Conservation (phyloP, 169 alveolate species). For the Toxoplasma gondii region DNA sequence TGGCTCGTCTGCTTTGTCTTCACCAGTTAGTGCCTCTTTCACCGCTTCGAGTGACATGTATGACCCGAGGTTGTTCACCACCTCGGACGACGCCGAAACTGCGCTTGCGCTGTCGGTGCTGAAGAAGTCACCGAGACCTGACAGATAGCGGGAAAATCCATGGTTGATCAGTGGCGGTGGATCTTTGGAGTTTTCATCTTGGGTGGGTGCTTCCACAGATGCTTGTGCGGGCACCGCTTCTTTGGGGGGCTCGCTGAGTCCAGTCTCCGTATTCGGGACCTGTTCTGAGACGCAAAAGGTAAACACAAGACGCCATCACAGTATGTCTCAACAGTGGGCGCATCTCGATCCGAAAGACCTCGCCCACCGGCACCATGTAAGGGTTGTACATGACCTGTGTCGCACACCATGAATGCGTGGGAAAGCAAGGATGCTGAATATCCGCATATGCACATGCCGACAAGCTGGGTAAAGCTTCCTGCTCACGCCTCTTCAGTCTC, state of each 20-base stretch:
- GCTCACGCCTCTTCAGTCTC: no score
- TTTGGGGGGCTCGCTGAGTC: not conserved
- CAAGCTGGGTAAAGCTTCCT: no score
- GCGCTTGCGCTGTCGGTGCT: not conserved
- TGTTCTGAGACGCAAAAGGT: no score
- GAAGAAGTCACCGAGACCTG: not conserved
- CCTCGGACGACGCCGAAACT: conserved; percentile 17
- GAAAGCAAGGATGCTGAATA: no score
- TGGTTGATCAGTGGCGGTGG: not conserved
- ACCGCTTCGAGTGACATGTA: not conserved
- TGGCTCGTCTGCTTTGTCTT: not conserved
- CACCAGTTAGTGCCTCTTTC: not conserved
- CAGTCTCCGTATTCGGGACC: not conserved
- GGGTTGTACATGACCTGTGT: no score
- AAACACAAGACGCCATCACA: no score
- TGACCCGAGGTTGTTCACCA: not conserved
- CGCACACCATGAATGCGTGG: no score
- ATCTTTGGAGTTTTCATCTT: not conserved
- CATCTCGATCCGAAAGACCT: no score
- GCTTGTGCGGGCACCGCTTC: not conserved
- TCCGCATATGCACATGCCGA: no score
- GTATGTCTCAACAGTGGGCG: no score
- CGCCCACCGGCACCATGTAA: no score
- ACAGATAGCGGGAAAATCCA: not conserved
- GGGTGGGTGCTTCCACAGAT: not conserved